Conservation (phyloP, 306 rosid species). For the Acacia melanoxylon region DNA sequence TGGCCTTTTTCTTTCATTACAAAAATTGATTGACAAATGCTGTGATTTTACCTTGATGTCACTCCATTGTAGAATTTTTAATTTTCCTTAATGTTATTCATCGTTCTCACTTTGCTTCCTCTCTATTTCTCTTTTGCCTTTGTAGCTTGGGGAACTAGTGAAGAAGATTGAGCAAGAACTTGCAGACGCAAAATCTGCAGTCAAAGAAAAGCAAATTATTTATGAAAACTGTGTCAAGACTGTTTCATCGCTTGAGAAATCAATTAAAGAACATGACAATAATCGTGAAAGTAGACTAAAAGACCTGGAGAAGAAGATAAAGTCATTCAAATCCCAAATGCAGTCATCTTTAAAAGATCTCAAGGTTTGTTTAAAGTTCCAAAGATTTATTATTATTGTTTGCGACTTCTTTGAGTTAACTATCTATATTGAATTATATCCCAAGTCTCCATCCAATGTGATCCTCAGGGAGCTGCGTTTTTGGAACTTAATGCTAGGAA, state of each 20-base stretch:
- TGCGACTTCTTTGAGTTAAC: slow-evolving; percentile 16
- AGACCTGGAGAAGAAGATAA: slow-evolving; percentile 79
- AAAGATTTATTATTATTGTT: not conserved
- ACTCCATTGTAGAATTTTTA: not conserved
- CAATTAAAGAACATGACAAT: slow-evolving; percentile 81
- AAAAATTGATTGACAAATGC: not conserved
- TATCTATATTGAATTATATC: slow-evolving; percentile 16
- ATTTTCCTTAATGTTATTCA: slow-evolving; percentile 12
- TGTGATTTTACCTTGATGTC: slow-evolving; percentile 6
- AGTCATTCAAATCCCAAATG: slow-evolving; percentile 67
- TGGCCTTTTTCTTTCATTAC: slow-evolving; percentile 16
- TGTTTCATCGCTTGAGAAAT: slow-evolving; percentile 73
- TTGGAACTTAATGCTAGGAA: not conserved
- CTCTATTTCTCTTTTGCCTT: slow-evolving; percentile 24
- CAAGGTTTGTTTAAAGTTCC: slow-evolving; percentile 54
- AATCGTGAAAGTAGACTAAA: slow-evolving; percentile 79
- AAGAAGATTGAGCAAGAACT: slow-evolving; percentile 87
- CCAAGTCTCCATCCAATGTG: not conserved
- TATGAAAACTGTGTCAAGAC: slow-evolving; percentile 61
- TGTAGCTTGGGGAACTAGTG: slow-evolving; percentile 86
- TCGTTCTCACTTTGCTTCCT: slow-evolving; percentile 18
- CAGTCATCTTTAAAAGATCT: slow-evolving; percentile 85
- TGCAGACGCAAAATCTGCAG: slow-evolving; percentile 68
- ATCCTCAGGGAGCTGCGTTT: not conserved
- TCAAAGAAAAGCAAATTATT: slow-evolving; percentile 59